Base-by-base conservation (phyloP, 2,329 filamentous ascomycete species). In the Penicillium sp. region DNA sequence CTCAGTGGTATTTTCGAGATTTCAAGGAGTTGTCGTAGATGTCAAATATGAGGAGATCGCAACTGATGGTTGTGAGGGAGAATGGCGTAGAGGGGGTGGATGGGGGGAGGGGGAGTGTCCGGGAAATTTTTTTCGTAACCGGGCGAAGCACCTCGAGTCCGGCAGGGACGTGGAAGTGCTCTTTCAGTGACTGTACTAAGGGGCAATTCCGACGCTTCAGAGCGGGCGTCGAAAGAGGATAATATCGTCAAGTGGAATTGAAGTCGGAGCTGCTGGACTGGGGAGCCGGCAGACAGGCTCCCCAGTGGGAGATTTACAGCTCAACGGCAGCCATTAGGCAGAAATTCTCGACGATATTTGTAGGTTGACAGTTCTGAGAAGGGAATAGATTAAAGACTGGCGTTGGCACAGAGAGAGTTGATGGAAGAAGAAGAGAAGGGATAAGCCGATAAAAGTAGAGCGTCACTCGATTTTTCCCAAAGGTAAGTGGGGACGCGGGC, bases 261-360 rank as follows among this genome's bases (percentile, higher is more conserved):
- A 73, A 76, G 76, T 90, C 87, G 84, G 86, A 87, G 86, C 88
- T 90, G 87, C 84, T 85, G 87, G 87, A 90, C 89, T 91, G 83
- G 85, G 82, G 82, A 82, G 83, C 82, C 80, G 68, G 76, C 50
- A 56, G 45, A 70, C 74, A 75, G 74, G 78, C 79, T 83, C 85
- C 86, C 86, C 84, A 91, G 88, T 86, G 85, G 74, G 85, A 82
- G 77, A 83, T 90, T 92, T 91, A 95, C 87, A 92, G 89, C 88
- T 87, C 87, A 89, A 85, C 86, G 86, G 88, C 79, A 81, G 86
- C 85, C 85, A 77, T 77, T 80, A 57, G 84, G 83, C 85, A 56
- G 53, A 86, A 74, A 78, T 80, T 80, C 79, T 88, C 85, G 86
- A 88, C 85, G 80, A 86, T 87, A 85, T 84, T 69, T 56, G 62